Evolutionary conservation across 148 eudicot genomes (phyloP).

Genomic region (Pharnaceum exiguum): DNA sequence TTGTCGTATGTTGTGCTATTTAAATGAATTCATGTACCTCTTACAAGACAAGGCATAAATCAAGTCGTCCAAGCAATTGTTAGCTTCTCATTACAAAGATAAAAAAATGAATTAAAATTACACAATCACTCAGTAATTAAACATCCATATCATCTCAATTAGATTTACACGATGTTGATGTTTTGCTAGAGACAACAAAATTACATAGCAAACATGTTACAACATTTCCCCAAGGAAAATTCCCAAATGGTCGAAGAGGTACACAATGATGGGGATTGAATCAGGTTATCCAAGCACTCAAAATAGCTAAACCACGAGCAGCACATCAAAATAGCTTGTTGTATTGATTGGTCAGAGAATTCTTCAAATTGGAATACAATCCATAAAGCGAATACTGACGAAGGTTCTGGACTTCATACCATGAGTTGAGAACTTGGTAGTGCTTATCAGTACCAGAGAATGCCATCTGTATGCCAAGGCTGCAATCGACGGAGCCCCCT

Average conservation of each 20-base stretch:
- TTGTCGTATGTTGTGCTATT: no score
- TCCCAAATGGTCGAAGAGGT: not conserved
- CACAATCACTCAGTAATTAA: not conserved
- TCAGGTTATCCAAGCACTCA: not conserved
- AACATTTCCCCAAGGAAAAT: not conserved
- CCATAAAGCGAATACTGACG: constrained; percentile 75
- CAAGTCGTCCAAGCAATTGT: no score
- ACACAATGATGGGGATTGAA: not conserved
- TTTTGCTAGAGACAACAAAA: not conserved
- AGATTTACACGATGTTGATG: constrained; percentile 6
- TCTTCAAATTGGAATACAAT: constrained; percentile 61
- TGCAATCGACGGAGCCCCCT: constrained; percentile 80
- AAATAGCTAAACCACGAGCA: not conserved
- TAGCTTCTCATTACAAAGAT: no score
- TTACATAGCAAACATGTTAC: constrained; percentile 13
- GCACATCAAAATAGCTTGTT: constrained; percentile 54
- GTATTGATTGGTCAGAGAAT: constrained; percentile 64
- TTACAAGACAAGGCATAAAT: no score
- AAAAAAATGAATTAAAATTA: no score
- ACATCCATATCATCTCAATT: not conserved
- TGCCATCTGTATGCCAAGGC: constrained; percentile 80
- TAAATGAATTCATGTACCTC: no score
- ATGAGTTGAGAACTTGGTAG: constrained; percentile 63
- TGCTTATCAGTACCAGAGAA: constrained; percentile 95
- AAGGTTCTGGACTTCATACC: constrained; percentile 79